Base-by-base conservation (phyloP, 2,329 filamentous ascomycete genomes). In the Fusarium piperis region DNA sequence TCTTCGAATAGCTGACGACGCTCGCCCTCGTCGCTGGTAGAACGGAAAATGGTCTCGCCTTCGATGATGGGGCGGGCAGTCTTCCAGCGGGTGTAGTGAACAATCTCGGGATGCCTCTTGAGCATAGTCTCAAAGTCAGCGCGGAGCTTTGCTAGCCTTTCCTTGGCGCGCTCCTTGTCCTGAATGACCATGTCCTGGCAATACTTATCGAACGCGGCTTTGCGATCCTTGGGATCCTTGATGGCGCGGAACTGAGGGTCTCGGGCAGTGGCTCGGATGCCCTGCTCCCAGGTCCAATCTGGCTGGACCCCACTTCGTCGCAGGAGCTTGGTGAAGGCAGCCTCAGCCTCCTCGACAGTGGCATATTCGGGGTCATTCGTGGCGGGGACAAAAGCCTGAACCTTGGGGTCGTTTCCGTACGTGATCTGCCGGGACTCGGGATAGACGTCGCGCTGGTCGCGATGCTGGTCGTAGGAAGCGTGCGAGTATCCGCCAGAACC, bases 111-210 rank as follows among this genome's bases (percentile, higher is more conserved):
- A 81, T 99, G 95, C 73, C 94, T 95, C 83, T 92, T 94, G 74
- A 99, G 88, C 96, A 99, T 99, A 62, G 92, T 95, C 74, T 93
- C 92, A 82, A 99, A 99, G 85, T 98, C 96, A 81, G 93, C 88
- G 77, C 94, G 93, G 78, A 98, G 88, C 85, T 98, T 98, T 76
- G 93, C 88, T 81, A 97, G 88, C 79, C 96, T 92, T 83, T 98
- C 95, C 82, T 97, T 95, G 79, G 95, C 95, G 75, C 93, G 93
- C 81, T 97, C 94, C 85, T 97, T 96, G 84, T 99, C 96, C 84
- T 98, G 94, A 74, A 93, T 87, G 74, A 96, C 90, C 81, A 97
- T 89, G 80, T 98, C 94, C 76, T 94, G 88, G 79, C 94, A 94
- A 85, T 96, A 99, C 84, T 97, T 97, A 83, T 97, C 94, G 81